Conservation (phyloP, 1,284 basidiomycete genomes). For the Butyriboletus appendiculatus region DNA sequence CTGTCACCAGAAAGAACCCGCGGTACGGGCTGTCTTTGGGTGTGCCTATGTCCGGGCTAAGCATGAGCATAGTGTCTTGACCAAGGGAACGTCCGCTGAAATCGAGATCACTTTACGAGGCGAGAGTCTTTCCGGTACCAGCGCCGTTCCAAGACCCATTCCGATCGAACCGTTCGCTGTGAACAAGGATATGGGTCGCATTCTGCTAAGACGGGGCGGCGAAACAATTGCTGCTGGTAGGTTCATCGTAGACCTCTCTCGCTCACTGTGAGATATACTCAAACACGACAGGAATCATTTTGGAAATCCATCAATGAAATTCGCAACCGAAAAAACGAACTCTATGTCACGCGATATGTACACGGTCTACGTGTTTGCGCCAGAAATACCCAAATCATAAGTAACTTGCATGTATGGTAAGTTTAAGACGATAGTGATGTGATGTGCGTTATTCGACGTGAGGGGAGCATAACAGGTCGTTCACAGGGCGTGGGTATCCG, state of each 20-base stretch:
- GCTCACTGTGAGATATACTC: neutral
- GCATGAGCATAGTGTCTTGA: conserved; percentile 63
- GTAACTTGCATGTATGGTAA: conserved; percentile 25
- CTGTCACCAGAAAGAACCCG: conserved; percentile 77
- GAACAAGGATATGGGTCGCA: conserved; percentile 98
- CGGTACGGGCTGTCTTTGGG: conserved; percentile 47
- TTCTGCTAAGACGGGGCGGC: conserved; percentile 85
- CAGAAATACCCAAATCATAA: conserved; percentile 2
- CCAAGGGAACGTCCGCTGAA: conserved; percentile 82
- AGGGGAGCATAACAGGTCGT: conserved; percentile 24
- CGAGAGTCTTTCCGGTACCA: conserved; percentile 49
- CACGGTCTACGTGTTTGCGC: conserved; percentile 15
- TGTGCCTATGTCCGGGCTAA: conserved; percentile 1
- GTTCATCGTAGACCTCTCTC: conserved; percentile 20
- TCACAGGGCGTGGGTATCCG: conserved; percentile 6
- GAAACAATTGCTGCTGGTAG: conserved; percentile 94
- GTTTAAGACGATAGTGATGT: conserved; percentile 14
- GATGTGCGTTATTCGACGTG: conserved; percentile 14
- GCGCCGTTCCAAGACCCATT: conserved; percentile 56
- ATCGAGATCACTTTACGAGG: conserved; percentile 80
- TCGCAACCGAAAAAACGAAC: neutral
- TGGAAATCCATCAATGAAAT: conserved; percentile 40
- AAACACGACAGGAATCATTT: conserved; percentile 40
- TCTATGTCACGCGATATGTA: conserved; percentile 5
- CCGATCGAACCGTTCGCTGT: conserved; percentile 84